Base-by-base conservation (phyloP, 306 rosid genomes). In the Crataegus laevigata region DNA sequence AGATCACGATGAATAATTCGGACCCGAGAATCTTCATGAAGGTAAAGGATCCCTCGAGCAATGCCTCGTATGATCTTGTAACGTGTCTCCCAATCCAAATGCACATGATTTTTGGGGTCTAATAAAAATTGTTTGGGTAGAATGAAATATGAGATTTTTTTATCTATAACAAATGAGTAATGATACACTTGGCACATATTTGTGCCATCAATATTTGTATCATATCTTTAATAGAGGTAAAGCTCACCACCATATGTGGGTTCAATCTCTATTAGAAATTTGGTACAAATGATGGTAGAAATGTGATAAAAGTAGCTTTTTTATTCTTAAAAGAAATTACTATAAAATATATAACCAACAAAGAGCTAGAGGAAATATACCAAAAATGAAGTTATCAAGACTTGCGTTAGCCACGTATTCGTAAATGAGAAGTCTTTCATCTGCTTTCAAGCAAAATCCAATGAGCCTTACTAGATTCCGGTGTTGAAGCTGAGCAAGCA, bases 401-500 rank as follows among this genome's bases (percentile, higher is more conserved):
- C 74, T 69, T 47, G 14, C 3, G 2, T 70, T 70, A 52, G 74
- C n/a, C 4, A 70, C 22, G 14, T 29, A 52, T 12, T 70, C 74
- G 21, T 70, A 70, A 52, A 70, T 52, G 45, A 70, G 64, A 7
- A 70, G 45, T 14, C 63, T 70, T 70, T 70, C 74, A 11, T 52
- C 64, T 21, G 19, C 45, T 52, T 21, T 76, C 68, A 78, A 84
- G 68, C 85, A 76, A 61, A 82, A 89, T 25, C 94, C 91, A 21
- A 80, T 61, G 2, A 89, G 84, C 32, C 54, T 74, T 11, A 87
- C 90, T 28, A 89, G 59, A 76, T 89, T 89, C 13, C 82, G 76
- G 57, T 86, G 93, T 5, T 82, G 78, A 47, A 88, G 86, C 73
- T 80, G 86, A 25, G 90, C 87, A 21, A 84, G 77, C 45, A 89